Evolutionary conservation across 306 rosid genomes (phyloP).

Genomic region (Malus orientalis): DNA sequence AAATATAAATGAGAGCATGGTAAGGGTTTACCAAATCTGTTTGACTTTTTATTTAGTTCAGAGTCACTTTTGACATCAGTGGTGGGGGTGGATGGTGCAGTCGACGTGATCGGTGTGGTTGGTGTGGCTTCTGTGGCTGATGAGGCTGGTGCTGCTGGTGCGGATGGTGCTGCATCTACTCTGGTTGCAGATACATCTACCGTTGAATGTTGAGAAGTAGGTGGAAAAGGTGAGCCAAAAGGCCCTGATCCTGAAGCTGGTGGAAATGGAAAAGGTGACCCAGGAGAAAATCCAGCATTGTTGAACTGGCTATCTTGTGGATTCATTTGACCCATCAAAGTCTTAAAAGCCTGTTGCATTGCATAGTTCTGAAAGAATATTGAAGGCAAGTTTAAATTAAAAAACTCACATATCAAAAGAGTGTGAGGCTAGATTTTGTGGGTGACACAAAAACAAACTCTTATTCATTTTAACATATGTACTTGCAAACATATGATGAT

Average conservation of each 20-base stretch:
- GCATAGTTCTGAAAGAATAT: constrained; percentile 74
- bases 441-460: not conserved
- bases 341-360: constrained; percentile 98
- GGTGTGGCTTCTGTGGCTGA: constrained; percentile 30
- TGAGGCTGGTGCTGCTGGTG: constrained; percentile 21
- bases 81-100: constrained; percentile 7
- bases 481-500: not conserved
- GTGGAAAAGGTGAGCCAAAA: constrained; percentile 34
- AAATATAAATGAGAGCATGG: not conserved
- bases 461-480: not conserved
- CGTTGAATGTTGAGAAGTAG: constrained; percentile 48
- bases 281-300: constrained; percentile 55
- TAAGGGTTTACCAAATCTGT: constrained; percentile 47
- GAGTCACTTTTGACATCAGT: constrained; percentile 33
- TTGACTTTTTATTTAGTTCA: constrained; percentile 40
- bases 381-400: not conserved
- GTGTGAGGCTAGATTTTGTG: not conserved
- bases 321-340: constrained; percentile 87
- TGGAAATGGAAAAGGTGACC: constrained; percentile 79
- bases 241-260: constrained; percentile 45
- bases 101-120: not conserved
- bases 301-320: constrained; percentile 55
- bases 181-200: constrained; percentile 65
- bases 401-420: constrained; percentile 1
- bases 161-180: constrained; percentile 35